Base-by-base conservation (phyloP, 805 yeast species). In the Candida ortonii region DNA sequence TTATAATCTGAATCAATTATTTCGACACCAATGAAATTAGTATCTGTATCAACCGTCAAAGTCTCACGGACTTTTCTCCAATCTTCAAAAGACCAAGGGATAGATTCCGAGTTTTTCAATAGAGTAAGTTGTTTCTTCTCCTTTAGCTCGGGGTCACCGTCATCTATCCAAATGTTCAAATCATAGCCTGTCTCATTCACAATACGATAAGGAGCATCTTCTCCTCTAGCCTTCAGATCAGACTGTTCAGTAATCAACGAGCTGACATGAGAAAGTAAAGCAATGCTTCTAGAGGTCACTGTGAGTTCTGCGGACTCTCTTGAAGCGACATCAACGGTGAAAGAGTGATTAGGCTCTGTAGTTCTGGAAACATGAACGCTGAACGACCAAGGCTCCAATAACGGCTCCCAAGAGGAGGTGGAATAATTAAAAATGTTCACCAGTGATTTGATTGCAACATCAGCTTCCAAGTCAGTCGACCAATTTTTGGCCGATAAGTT, bases 1-100 rank as follows among this genome's bases (percentile, higher is more conserved):
- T 71, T 71, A 52, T 80, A 89, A 0, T 63, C 63, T 0, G 84
- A 70, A 24, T 67, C 78, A 2, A 73, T 27, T 16, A 89, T 57
- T 27, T 69, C 67, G n/a, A 89, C 67, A 0, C 84, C 87, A 19
- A 90, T 59, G 3, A 70, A 63, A 28, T 78, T 80, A n/a, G 67
- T 68, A 13, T 71, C 74, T 25, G 71, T 76, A 36, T 82, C 82
- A 4, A 82, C 74, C 41, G 76, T 80, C 36, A 89, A 63, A 36
- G 78, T 77, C 52, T 90, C 96, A 58, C 98, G 79, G 16, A 88
- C 73, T 19, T 71, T 70, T 42, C 85, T 70, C 97, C 97, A 93
- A 53, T 90, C 96, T 50, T 89, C 95, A 64, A 94, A 94, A 25
- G 88, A 79, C 97, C 97, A 93, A 1, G 85, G 82, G 4, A 75